These are phyloP conservation scores for Spinacia oleracea DNA, from an alignment of 179 eudicot genomes.

Conservation along the genomic window DNA sequence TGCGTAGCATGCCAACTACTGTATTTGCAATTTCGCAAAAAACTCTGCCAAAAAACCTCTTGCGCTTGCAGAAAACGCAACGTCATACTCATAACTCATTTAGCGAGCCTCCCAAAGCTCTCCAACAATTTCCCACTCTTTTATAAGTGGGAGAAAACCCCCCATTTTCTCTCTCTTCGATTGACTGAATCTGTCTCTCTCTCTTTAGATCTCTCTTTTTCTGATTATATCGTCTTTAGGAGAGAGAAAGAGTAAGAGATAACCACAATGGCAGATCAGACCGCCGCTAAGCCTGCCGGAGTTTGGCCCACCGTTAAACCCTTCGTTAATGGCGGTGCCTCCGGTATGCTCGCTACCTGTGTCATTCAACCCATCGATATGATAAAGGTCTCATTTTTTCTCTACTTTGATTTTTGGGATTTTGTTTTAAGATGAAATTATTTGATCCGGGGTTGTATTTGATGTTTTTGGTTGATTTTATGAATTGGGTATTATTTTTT, in stretches of 20 bases:
- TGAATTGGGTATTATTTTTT: neutral
- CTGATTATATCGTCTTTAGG: neutral
- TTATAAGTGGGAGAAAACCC: neutral
- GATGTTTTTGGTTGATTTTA: neutral
- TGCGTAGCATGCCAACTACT: no score
- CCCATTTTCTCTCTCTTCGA: neutral
- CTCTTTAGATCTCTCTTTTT: conserved; percentile 1
- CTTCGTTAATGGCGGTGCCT: conserved; percentile 84
- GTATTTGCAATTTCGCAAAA: no score
- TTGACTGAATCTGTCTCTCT: conserved; percentile 4
- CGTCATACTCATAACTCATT: neutral
- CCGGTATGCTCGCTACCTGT: conserved; percentile 94
- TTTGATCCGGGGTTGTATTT: conserved; percentile 12
- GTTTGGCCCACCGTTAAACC: conserved; percentile 72
- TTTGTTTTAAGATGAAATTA: neutral
- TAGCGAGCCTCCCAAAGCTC: conserved; percentile 18
- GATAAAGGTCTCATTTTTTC: conserved; percentile 42
- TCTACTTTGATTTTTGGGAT: neutral
- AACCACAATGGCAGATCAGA: conserved; percentile 47
- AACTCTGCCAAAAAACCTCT: no score
- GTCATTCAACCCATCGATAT: conserved; percentile 92
- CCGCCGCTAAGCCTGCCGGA: conserved; percentile 34
- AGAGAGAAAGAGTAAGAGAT: neutral
- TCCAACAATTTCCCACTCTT: neutral
- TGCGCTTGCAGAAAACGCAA: conserved; percentile 10